A percentile compares a stretch with the other conserved stretches of the same genome.
Evolutionary conservation across 2,329 filamentous ascomycete species (phyloP).

Genomic region (Septoria linicola): DNA sequence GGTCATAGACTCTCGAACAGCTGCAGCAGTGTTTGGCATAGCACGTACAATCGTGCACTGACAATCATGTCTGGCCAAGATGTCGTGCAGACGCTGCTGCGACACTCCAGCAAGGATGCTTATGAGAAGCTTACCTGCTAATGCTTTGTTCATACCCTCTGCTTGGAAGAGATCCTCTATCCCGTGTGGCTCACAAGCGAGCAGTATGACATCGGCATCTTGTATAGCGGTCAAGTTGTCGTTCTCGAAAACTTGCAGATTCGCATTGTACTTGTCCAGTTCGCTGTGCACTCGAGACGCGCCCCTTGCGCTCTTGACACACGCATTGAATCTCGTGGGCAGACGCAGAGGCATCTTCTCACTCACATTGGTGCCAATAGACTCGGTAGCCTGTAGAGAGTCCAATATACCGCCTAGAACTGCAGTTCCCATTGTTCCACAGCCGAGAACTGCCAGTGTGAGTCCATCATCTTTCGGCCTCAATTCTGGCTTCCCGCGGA

Average conservation of each 20-base stretch:
- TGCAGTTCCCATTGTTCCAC: conserved; percentile 84
- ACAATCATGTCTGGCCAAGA: conserved; percentile 55
- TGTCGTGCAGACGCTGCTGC: conserved; percentile 58
- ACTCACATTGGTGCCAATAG: conserved; percentile 35
- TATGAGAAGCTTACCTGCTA: conserved; percentile 77
- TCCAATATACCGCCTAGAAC: conserved; percentile 78
- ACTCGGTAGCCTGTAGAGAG: conserved; percentile 52
- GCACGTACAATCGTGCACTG: conserved; percentile 69
- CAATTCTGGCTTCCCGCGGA: conserved; percentile 26
- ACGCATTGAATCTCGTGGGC: conserved; percentile 76
- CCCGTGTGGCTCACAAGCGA: conserved; percentile 66
- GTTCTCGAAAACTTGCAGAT: conserved; percentile 67
- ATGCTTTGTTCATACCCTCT: conserved; percentile 67
- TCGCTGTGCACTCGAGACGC: conserved; percentile 67
- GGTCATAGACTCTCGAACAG: conserved; percentile 77
- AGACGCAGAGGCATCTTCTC: conserved; percentile 53
- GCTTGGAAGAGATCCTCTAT: conserved; percentile 64
- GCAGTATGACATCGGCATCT: conserved; percentile 69
- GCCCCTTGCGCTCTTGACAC: conserved; percentile 68
- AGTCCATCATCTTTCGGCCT: conserved; percentile 43
- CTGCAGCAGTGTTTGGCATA: conserved; percentile 81
- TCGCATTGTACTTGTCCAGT: conserved; percentile 61
- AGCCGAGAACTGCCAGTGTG: conserved; percentile 78
- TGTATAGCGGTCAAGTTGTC: conserved; percentile 69
- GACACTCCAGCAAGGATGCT: conserved; percentile 78